A percentile compares a stretch with the other conserved stretches of the same genome.
Conservation (phyloP, 1,139 yeast species). For the Pichia sp. region DNA sequence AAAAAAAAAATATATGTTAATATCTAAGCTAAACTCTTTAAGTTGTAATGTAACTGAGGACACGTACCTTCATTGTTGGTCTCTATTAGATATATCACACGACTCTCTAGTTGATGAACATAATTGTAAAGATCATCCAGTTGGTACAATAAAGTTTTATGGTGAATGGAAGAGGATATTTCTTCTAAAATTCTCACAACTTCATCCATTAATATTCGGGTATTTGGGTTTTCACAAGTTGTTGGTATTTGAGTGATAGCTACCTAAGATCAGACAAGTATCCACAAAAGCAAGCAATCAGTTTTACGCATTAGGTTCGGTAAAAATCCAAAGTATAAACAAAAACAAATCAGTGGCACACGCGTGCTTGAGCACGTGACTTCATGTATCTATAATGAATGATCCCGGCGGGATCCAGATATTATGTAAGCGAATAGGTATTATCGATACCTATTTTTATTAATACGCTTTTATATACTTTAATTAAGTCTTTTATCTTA, state of each 20-base stretch:
- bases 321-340: not conserved
- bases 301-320: too few relatives aligned
- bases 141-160: conserved; percentile 1
- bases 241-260: too few relatives aligned
- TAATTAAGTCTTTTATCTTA: too few relatives aligned
- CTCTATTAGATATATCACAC: conserved; percentile 3
- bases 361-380: not conserved
- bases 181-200: not conserved
- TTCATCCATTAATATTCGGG: not conserved
- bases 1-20: not conserved
- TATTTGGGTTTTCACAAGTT: not conserved
- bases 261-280: too few relatives aligned
- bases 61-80: conserved; percentile 2
- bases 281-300: too few relatives aligned
- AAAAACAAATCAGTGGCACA: not conserved
- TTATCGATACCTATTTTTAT: too few relatives aligned
- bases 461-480: too few relatives aligned
- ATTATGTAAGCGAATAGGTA: too few relatives aligned
- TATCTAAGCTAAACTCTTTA: not conserved
- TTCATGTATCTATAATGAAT: too few relatives aligned
- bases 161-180: not conserved
- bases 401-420: too few relatives aligned
- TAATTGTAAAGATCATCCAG: conserved; percentile 1
- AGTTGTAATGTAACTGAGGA: too few relatives aligned
- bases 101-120: not conserved